Evolutionary conservation across 495 filamentous ascomycete species (phyloP).

Genomic region (Penicillium waksmanii): DNA sequence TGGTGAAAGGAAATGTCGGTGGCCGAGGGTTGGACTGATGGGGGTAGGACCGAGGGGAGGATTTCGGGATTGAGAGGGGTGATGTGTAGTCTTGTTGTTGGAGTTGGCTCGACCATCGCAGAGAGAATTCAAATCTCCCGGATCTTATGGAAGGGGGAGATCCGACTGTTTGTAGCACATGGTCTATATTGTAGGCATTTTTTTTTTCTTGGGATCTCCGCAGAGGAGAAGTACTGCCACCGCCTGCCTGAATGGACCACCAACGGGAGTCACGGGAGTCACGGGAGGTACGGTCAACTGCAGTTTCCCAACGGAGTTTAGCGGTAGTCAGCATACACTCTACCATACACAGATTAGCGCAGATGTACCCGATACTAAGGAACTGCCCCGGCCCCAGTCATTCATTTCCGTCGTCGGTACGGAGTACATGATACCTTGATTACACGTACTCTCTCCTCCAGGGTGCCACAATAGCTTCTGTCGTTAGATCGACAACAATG

Average conservation of each 20-base stretch:
- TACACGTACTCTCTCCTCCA: background rate
- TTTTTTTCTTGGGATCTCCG: constrained; percentile 16
- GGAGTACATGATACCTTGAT: no score
- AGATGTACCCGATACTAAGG: no score
- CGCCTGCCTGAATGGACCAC: constrained; percentile 13
- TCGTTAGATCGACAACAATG: background rate
- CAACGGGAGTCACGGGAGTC: no score
- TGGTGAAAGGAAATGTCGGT: constrained; percentile 82
- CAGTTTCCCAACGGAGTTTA: no score
- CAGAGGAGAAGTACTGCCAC: constrained; percentile 9
- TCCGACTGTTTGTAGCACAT: no score
- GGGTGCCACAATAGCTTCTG: background rate
- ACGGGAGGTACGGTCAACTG: no score
- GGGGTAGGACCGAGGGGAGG: constrained; percentile 67
- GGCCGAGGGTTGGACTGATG: constrained; percentile 66
- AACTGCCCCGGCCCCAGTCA: no score
- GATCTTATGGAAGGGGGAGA: background rate
- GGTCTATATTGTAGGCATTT: constrained; percentile 5
- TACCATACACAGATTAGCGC: no score
- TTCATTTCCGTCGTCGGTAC: no score
- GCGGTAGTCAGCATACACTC: no score
- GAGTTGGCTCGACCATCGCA: constrained; percentile 30
- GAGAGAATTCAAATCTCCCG: background rate
- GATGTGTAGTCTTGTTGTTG: constrained; percentile 74
- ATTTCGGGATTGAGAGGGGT: constrained; percentile 78